Base-by-base conservation (phyloP, 345 rosid genomes). In the Psidium guajava region DNA sequence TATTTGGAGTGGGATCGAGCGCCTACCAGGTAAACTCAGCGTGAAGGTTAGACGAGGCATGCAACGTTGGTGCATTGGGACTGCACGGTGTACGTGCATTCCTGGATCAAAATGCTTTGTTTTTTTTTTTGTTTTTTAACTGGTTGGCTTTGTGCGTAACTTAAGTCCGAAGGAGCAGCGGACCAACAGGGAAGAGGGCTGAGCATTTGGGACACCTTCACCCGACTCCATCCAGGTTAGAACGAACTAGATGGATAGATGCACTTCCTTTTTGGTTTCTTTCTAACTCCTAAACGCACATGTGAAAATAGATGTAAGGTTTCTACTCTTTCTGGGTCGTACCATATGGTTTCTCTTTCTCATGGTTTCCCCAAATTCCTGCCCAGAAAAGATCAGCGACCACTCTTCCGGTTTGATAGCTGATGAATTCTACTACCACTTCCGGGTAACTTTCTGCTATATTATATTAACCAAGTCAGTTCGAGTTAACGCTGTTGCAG, bases 381-480 rank as follows among this genome's bases (percentile, higher is more conserved):
- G 36, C 18, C 28, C 84, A 87, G 89, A 81, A 5, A 87, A 87
- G 75, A 88, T 84, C 13, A 0, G 8, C 28, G 88, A 84, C 27
- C 59, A 44, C 11, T 86, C 85, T 51, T 84, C 83, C 42, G 92
- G 91, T 5, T 86, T 86, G 21, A 86, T 88, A 11, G 92, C 91
- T 74, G 90, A 90, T 58, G 90, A 92, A 82, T 90, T 88, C 64
- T 92, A 88, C 86, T 88, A 88, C 82, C 88, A 25, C 15, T 90
- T 87, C 40, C 85, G 88, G 93, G 91, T 91, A 87, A 36, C 11
- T 14, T 47, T 47, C 50, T 49, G 51, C 51, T 5, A 42, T 5
- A 22, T 32, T 32, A 32, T 8, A 69, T 4, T 18, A 32, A 32
- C 11, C 44, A 32, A 16, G 77, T 32, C 77, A 28, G 28, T 64